These are phyloP conservation scores for Coemansia sp. DNA, from an alignment of 192 early-diverging fungal genomes.

Conservation along the genomic window DNA sequence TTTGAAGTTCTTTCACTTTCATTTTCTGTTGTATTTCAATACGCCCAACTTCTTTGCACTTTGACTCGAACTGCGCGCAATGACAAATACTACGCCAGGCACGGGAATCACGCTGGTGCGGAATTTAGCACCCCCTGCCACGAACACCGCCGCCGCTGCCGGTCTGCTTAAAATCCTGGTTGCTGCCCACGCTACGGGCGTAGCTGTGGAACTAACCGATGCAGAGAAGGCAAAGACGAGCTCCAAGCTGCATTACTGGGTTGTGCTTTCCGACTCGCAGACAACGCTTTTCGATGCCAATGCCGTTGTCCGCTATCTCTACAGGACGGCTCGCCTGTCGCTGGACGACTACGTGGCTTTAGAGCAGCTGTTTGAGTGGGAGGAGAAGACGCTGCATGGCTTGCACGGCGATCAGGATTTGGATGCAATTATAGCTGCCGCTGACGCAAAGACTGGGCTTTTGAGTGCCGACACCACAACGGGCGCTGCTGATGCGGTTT, in stretches of 20 bases:
- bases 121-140: conserved; percentile 31
- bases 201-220: conserved; percentile 21
- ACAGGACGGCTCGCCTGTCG: conserved; percentile 21
- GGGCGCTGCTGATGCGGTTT: conserved; percentile 30
- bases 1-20: conserved; percentile 2
- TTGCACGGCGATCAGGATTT: conserved; percentile 30
- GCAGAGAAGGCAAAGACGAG: conserved; percentile 9
- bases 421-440: conserved; percentile 20
- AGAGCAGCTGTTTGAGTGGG: conserved; percentile 52
- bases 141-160: conserved; percentile 51
- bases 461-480: conserved; percentile 15
- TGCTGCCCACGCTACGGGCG: conserved; percentile 34
- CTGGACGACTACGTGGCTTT: conserved; percentile 26
- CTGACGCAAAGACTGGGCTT: conserved; percentile 8
- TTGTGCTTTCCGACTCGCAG: conserved; percentile 16
- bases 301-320: conserved; percentile 49
- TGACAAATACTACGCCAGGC: conserved; percentile 2
- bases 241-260: conserved; percentile 42
- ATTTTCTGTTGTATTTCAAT: neutral
- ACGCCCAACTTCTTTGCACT: neutral
- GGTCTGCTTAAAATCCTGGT: conserved; percentile 51
- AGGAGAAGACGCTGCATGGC: conserved; percentile 42
- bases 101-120: conserved; percentile 25
- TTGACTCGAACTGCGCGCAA: neutral
- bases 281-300: conserved; percentile 50